Evolutionary conservation across 176 grass and related monocot species (phyloP), one percentile per base, ranked within the genome.

Genomic region (Oryza brachyantha): DNA sequence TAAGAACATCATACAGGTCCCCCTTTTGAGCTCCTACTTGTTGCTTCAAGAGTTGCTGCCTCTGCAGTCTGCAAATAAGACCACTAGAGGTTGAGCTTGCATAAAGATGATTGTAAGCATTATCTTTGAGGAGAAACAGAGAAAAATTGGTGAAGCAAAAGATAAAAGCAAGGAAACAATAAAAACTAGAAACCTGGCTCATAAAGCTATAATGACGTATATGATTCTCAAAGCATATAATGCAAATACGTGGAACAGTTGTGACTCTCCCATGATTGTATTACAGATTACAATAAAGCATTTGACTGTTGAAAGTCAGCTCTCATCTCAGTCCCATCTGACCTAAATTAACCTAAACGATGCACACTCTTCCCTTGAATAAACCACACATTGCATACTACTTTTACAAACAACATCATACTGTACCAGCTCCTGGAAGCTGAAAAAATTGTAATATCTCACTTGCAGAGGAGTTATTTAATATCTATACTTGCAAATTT

Each of bases 41-140:
- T 94, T 54, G 92, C 95, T 90, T 94, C 95, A 74, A 97, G 85
- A 61, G 95, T 97, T 71, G 85, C 79, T 58, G 80, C 40, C 63
- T 97, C 95, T 78, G 85, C 86, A 84, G 93, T 92, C 95, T 97
- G 87, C 73, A 65, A 52, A 72, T 74, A 76, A 70, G 70, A 88
- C 34, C 59, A 82, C 77, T 68, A 85, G 12, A 68, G 64, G 27
- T 74, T 52, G 26, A 75, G 54, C 52, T 78, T 21, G 7, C 19
- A 32, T 17, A 64, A 63, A 76, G 76, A 10, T 75, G 32, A 63
- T 41, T 57, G 45, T 29, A n/a, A 57, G 31, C 32, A 69, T 69
- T 29, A 79, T 75, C 61, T 34, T 68, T 46, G 17, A 21, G 21
- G 25, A 39, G 25, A 26, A 35, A 29, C 31, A 46, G 31, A 82